Base-by-base conservation (phyloP, 1,139 yeast genomes). In the Geotrichum reessii region DNA sequence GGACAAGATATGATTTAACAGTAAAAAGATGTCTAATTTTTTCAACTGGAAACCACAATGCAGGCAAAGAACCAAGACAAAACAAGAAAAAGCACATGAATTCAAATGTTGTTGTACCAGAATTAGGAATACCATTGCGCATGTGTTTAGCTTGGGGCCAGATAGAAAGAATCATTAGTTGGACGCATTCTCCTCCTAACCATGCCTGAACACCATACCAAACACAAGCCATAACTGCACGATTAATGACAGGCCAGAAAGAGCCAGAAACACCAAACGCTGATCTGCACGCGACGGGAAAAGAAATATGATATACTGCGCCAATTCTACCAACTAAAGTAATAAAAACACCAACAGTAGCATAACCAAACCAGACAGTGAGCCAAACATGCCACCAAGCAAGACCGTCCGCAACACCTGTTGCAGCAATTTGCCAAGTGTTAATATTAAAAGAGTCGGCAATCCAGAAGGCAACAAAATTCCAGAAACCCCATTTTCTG, bases 381-480 rank as follows among this genome's bases (percentile, higher is more conserved):
- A 88, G 70, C 95, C 96, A 89, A 17, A 87, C 84, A 71, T 84
- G 91, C 95, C 95, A 89, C 95, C 95, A 88, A 19, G 85, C 82
- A 73, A 89, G 75, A 7, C 93, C 93, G 48, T 81, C 79, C 57
- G 76, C 77, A 61, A 86, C 85, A 63, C 95, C 95, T 0, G 95
- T 86, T 3, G 93, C 84, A 6, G 95, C 96, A 67, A 90, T 88
- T 74, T 87, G 92, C 92, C 95, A 89, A 11, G 96, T 88, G 69
- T 87, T 88, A 66, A 90, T 84, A 71, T 89, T 89, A 74, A 90
- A 87, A 27, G 95, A 83, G 69, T 88, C 96, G 1, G 96, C 91
- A 59, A 88, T 73, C 96, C 96, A 89, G 67, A 87, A 87, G 62
- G 81, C 84, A 9, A 85, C 84, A 69, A 76, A 89, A 69, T 87